Conservation (phyloP, 805 yeast genomes). For the Hemisphaericaspora nanyangensis region DNA sequence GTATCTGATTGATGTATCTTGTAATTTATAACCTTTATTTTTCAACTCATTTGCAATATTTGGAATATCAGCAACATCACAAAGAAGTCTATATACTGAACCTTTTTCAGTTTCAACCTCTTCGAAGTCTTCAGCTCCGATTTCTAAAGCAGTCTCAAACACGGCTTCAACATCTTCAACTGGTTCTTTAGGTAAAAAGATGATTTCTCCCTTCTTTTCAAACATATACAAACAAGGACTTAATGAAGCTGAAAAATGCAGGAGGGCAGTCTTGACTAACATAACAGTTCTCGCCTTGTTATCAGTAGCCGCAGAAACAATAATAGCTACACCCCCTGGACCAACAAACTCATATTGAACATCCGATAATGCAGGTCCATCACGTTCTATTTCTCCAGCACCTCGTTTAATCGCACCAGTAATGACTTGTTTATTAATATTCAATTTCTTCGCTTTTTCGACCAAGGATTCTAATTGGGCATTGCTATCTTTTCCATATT, state of each 20-base stretch:
- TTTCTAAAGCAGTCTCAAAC: slow-evolving; percentile 71
- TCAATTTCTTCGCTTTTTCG: slow-evolving; percentile 72
- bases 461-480: slow-evolving; percentile 66
- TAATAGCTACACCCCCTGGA: slow-evolving; percentile 85
- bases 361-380: slow-evolving; percentile 45
- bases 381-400: slow-evolving; percentile 55
- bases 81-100: slow-evolving; percentile 41
- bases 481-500: slow-evolving; percentile 64
- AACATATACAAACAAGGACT: slow-evolving; percentile 79
- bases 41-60: slow-evolving; percentile 57
- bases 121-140: slow-evolving; percentile 78
- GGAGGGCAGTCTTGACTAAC: slow-evolving; percentile 68
- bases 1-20: slow-evolving; percentile 69
- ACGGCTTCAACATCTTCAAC: slow-evolving; percentile 54
- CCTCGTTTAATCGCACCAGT: slow-evolving; percentile 88
- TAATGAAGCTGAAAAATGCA: slow-evolving; percentile 63
- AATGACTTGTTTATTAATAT: slow-evolving; percentile 78
- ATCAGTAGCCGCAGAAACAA: slow-evolving; percentile 85
- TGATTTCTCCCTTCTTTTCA: slow-evolving; percentile 70
- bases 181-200: slow-evolving; percentile 36
- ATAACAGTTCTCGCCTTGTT: slow-evolving; percentile 81
- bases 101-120: slow-evolving; percentile 37
- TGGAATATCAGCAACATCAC: slow-evolving; percentile 64
- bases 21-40: slow-evolving; percentile 49
- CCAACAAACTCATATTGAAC: slow-evolving; percentile 86